These are phyloP conservation scores for Trametes pubescens DNA, from an alignment of 1,284 basidiomycete species.

Conservation along the genomic window DNA sequence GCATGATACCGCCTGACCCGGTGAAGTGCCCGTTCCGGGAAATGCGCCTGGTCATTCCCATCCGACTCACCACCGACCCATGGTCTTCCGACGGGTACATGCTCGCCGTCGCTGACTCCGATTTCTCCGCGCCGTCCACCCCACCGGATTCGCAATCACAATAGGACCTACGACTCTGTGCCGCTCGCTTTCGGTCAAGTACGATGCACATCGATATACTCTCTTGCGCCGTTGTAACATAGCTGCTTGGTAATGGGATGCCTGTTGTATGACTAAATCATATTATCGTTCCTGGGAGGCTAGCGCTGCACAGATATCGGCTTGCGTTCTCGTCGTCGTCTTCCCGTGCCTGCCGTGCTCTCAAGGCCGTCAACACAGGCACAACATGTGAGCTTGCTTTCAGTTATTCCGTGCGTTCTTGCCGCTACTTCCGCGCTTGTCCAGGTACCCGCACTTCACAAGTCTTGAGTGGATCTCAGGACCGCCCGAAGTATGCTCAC, in stretches of 20 bases:
- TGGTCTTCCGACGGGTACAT: constrained; percentile 53
- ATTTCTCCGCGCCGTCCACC: constrained; percentile 38
- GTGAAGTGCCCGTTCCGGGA: constrained; percentile 63
- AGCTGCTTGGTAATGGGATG: constrained; percentile 6
- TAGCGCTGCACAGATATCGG: background rate
- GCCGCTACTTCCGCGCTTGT: background rate
- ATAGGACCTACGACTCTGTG: background rate
- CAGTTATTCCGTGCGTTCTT: background rate
- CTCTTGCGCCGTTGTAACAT: constrained; percentile 24
- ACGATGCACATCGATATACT: background rate
- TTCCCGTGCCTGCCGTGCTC: background rate
- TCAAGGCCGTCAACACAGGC: background rate
- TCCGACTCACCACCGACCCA: constrained; percentile 72
- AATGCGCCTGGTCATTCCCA: constrained; percentile 64
- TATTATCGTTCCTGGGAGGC: background rate
- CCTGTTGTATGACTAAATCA: background rate
- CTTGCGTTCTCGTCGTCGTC: too few relatives aligned
- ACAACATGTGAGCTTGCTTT: background rate
- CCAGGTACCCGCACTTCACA: constrained; percentile 4
- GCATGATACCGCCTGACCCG: constrained; percentile 63
- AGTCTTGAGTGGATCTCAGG: background rate
- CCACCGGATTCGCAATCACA: constrained; percentile 25
- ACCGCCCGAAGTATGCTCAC: background rate
- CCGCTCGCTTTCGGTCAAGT: background rate
- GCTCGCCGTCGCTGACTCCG: constrained; percentile 29